A percentile compares a stretch with the other conserved stretches of the same genome.
These are phyloP conservation scores for Parsonsia alboflavescens DNA, from an alignment of 257 asterid species.

Conservation along the genomic window DNA sequence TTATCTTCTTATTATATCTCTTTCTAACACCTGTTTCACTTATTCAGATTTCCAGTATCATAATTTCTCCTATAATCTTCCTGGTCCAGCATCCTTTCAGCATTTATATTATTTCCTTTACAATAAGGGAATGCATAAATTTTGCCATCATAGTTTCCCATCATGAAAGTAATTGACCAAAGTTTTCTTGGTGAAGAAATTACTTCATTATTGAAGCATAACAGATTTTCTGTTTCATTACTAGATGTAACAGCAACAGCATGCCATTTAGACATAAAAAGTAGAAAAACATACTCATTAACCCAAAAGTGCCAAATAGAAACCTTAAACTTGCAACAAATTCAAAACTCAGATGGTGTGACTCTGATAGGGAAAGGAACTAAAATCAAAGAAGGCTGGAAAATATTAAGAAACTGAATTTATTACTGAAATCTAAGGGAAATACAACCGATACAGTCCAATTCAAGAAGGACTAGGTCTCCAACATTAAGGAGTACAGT, in stretches of 20 bases:
- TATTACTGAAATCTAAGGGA: no score
- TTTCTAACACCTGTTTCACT: background rate
- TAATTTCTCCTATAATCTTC: background rate
- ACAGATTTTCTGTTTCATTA: background rate
- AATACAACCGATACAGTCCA: no score
- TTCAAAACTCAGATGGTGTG: background rate
- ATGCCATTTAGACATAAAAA: background rate
- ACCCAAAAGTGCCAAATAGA: background rate
- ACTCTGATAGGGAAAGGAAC: no score
- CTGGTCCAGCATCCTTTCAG: background rate
- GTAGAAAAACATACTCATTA: background rate
- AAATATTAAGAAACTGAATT: no score
- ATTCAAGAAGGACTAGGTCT: no score
- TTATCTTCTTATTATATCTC: background rate
- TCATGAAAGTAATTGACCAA: background rate
- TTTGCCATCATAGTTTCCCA: background rate
- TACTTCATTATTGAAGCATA: background rate
- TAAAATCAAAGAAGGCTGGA: no score
- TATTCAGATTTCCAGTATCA: background rate
- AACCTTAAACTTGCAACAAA: background rate
- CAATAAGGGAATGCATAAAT: background rate
- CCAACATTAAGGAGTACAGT: no score
- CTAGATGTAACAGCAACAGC: background rate
- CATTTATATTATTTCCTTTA: background rate
- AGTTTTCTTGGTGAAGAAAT: background rate